A percentile compares a stretch with the other conserved stretches of the same genome.
Evolutionary conservation across 805 yeast species (phyloP).

Genomic region (Sporopachydermia quercuum): DNA sequence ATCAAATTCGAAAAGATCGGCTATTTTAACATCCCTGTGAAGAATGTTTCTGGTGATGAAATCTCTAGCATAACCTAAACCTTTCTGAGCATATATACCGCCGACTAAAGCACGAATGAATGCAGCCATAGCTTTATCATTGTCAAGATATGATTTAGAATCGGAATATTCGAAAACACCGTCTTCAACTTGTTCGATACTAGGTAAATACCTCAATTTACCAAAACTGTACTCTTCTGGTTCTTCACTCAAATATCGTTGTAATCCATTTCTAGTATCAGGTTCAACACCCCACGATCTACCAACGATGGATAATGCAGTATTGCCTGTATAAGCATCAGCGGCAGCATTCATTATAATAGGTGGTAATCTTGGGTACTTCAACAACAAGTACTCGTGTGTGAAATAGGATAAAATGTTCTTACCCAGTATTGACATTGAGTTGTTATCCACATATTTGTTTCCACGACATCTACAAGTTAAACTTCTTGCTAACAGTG

Average conservation of each 20-base stretch:
- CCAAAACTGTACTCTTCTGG: conserved; percentile 57
- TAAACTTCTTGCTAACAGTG: conserved; percentile 70
- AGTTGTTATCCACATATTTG: conserved; percentile 55
- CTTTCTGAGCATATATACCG: conserved; percentile 63
- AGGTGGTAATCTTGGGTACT: conserved; percentile 84
- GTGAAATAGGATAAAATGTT: conserved; percentile 61
- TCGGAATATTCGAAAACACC: conserved; percentile 36
- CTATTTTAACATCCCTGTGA: conserved; percentile 54
- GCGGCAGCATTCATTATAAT: conserved; percentile 62
- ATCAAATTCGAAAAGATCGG: conserved; percentile 61
- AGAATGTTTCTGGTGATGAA: conserved; percentile 66
- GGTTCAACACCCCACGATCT: conserved; percentile 79
- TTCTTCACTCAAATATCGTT: conserved; percentile 54
- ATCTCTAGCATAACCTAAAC: conserved; percentile 44
- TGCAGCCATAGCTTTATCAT: conserved; percentile 31
- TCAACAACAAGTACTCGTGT: conserved; percentile 54
- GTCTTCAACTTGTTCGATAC: conserved; percentile 22
- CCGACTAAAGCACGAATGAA: conserved; percentile 76
- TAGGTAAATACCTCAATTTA: conserved; percentile 34
- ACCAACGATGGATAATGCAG: conserved; percentile 52
- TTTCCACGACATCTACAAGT: conserved; percentile 34
- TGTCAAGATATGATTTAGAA: conserved; percentile 2
- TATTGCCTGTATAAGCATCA: conserved; percentile 57
- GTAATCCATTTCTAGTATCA: conserved; percentile 48
- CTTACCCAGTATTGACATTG: conserved; percentile 72